Evolutionary conservation across 2,329 filamentous ascomycete species (phyloP).

Genomic region (Truncatella angustata): DNA sequence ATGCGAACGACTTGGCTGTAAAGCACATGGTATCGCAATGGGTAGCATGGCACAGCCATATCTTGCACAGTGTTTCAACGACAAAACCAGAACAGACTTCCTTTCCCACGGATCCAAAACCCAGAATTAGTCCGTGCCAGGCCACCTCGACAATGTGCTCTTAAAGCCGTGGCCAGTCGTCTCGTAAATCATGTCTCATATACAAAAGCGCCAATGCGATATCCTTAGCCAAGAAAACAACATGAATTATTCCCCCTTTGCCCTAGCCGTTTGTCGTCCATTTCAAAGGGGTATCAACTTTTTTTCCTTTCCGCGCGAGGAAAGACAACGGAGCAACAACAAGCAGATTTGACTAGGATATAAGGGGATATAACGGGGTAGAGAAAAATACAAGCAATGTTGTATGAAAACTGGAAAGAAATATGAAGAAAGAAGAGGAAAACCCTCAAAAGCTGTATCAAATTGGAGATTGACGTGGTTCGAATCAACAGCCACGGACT

Average conservation of each 20-base stretch:
- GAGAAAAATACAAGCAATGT: background rate
- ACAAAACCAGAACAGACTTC: conserved; percentile 25
- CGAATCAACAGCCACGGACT: background rate
- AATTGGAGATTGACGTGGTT: too few species aligned
- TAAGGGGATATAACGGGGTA: background rate
- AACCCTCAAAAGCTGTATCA: too few species aligned
- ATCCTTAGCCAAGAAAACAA: conserved; percentile 16
- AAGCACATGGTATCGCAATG: conserved; percentile 30
- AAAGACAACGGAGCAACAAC: background rate
- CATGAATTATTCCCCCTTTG: conserved; percentile 11
- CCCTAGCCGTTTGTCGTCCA: conserved; percentile 13
- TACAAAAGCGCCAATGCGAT: conserved; percentile 20
- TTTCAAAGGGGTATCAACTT: conserved; percentile 19
- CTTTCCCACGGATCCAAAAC: conserved; percentile 7
- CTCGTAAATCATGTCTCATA: conserved; percentile 27
- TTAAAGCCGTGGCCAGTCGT: conserved; percentile 11
- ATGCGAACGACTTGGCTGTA: conserved; percentile 29
- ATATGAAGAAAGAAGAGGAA: conserved; percentile 11
- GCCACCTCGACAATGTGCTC: background rate
- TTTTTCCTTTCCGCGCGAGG: conserved; percentile 6
- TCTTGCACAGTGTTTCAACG: conserved; percentile 24
- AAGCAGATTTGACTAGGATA: background rate
- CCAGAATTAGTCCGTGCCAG: too few species aligned
- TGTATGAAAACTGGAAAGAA: conserved; percentile 12
- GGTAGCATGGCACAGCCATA: conserved; percentile 29